Percentiles rank a stretch among this genome's conserved stretches.
Conservation (phyloP, 495 filamentous ascomycete genomes). For the Geoglossum glabrum region DNA sequence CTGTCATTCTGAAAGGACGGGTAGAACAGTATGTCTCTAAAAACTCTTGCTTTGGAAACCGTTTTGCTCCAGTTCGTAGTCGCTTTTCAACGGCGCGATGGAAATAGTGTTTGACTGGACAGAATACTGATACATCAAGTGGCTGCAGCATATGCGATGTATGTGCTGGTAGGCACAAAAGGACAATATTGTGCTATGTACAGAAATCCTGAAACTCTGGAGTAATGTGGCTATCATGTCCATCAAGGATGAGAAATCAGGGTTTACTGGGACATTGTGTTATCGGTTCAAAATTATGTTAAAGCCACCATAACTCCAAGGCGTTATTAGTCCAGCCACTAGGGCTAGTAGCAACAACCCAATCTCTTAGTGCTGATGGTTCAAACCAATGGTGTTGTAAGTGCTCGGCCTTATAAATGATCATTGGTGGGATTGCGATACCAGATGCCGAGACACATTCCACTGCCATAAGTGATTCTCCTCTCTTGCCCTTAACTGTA, state of each 20-base stretch:
- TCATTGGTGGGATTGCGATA: neutral
- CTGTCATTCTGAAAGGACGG: no score
- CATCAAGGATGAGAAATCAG: neutral
- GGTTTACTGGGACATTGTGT: neutral
- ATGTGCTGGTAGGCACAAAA: neutral
- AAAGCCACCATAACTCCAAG: neutral
- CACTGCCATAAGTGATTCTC: neutral
- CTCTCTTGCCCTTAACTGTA: neutral
- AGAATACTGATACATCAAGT: constrained; percentile 2
- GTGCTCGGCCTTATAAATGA: neutral
- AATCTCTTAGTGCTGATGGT: neutral
- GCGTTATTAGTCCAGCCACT: neutral
- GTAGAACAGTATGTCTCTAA: neutral
- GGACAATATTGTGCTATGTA: neutral
- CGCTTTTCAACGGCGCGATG: neutral
- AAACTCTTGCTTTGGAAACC: neutral
- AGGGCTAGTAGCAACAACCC: neutral
- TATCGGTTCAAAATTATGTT: neutral
- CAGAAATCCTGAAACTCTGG: neutral
- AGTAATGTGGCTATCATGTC: neutral
- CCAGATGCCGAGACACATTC: neutral
- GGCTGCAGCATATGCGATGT: neutral
- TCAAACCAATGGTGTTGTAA: neutral
- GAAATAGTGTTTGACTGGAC: neutral
- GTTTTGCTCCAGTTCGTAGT: neutral